Conservation (phyloP, 495 filamentous ascomycete species). For the Schizothecium vesticola region DNA sequence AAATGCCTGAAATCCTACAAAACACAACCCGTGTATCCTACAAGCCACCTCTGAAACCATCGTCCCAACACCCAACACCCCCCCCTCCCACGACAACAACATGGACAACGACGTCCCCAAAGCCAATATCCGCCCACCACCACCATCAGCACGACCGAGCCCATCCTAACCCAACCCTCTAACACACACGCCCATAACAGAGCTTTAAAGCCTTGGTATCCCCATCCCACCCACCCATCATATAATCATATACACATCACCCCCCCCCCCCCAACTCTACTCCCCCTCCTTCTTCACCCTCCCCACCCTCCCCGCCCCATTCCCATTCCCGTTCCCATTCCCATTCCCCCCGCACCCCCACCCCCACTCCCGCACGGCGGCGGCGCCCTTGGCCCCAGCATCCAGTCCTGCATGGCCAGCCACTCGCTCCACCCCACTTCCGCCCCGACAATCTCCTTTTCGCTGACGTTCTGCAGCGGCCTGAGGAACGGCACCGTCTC, state of each 20-base stretch:
- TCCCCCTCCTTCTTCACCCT: slow-evolving; percentile 16
- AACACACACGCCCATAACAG: too few relatives aligned
- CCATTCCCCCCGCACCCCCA: neutral
- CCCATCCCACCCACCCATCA: neutral
- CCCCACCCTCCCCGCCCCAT: neutral
- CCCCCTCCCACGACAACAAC: neutral
- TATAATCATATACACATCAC: neutral
- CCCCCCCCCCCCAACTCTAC: neutral
- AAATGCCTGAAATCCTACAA: neutral
- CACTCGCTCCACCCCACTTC: slow-evolving; percentile 80
- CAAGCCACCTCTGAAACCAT: neutral
- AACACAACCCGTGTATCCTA: neutral
- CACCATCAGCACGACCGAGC: neutral
- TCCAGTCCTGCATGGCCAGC: slow-evolving; percentile 92
- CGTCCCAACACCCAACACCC: neutral
- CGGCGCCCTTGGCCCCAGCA: slow-evolving; percentile 61
- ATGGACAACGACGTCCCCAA: neutral
- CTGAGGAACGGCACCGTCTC: slow-evolving; percentile 83
- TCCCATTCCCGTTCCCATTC: slow-evolving; percentile 9
- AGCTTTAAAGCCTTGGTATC: neutral
- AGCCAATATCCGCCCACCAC: neutral
- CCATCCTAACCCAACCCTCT: too few relatives aligned
- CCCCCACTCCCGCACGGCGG: slow-evolving; percentile 16
- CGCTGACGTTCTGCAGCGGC: slow-evolving; percentile 66
- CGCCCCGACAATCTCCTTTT: slow-evolving; percentile 76